Percentiles rank a stretch among this genome's conserved stretches.
phyloP scores from a whole-genome alignment of 345 rosid genomes.

The Noccaea caerulescens region DNA sequence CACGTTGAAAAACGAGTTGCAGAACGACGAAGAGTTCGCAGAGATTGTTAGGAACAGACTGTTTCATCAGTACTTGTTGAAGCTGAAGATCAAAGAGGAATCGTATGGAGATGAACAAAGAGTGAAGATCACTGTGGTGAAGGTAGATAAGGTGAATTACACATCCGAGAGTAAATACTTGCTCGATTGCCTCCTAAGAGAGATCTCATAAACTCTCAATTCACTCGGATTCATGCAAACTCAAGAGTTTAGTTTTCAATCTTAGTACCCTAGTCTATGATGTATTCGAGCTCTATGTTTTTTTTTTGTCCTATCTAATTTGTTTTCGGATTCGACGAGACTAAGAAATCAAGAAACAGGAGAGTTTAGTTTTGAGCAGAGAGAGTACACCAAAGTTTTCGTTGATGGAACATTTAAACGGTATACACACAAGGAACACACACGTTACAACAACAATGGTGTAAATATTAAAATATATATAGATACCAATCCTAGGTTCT shows the following conservation, averaged over 20 bases:
- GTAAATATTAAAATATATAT: background rate
- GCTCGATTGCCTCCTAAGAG: constrained; percentile 53
- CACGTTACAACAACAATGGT: constrained; percentile 30
- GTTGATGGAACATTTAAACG: constrained; percentile 27
- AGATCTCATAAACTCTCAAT: constrained; percentile 29
- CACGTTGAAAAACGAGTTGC: constrained; percentile 59
- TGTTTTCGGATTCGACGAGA: background rate
- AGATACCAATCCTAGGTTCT: constrained; percentile 47
- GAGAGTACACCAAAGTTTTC: constrained; percentile 22
- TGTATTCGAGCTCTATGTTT: constrained; percentile 4
- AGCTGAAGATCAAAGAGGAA: constrained; percentile 92
- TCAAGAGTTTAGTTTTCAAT: constrained; percentile 12
- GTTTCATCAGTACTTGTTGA: constrained; percentile 61
- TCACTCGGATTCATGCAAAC: constrained; percentile 8
- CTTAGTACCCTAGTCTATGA: background rate
- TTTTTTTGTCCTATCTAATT: background rate
- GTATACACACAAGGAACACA: constrained; percentile 30
- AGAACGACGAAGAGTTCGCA: constrained; percentile 63
- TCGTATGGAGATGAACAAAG: constrained; percentile 78
- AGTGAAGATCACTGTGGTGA: constrained; percentile 75
- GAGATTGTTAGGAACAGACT: constrained; percentile 57
- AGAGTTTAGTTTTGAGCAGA: background rate
- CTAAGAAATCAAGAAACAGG: background rate
- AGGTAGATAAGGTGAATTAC: constrained; percentile 65
- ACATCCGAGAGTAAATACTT: constrained; percentile 65